Conservation (phyloP, 495 filamentous ascomycete genomes). For the Penicillium alfredii region DNA sequence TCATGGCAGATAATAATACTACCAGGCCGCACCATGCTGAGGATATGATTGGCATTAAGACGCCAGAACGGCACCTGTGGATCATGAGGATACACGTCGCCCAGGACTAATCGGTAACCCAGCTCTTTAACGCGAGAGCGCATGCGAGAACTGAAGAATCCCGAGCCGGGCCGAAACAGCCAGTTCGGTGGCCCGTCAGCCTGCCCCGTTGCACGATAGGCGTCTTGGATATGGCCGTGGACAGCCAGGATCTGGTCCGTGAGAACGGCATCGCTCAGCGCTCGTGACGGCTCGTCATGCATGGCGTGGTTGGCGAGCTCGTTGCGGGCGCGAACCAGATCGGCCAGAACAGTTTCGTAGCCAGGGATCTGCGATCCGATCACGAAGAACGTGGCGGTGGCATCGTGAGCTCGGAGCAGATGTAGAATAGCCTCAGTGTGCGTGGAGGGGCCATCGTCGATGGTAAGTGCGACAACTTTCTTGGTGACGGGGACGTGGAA, state of each 20-base stretch:
- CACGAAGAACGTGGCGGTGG: constrained; percentile 70
- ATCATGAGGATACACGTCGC: constrained; percentile 83
- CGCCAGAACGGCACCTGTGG: constrained; percentile 61
- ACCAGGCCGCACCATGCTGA: constrained; percentile 70
- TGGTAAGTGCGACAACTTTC: constrained; percentile 69
- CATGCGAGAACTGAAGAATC: constrained; percentile 69
- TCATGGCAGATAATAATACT: constrained; percentile 81
- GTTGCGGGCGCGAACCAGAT: constrained; percentile 57
- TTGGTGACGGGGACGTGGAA: constrained; percentile 54
- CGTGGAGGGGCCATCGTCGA: constrained; percentile 75
- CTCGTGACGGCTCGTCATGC: constrained; percentile 67
- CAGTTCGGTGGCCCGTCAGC: constrained; percentile 35
- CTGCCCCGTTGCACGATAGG: constrained; percentile 42
- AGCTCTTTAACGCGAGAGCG: constrained; percentile 46
- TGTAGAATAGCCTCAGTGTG: constrained; percentile 67
- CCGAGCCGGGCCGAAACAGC: constrained; percentile 76
- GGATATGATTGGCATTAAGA: constrained; percentile 71
- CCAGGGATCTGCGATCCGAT: constrained; percentile 69
- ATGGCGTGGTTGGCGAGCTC: constrained; percentile 84
- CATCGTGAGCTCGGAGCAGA: constrained; percentile 50
- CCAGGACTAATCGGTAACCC: constrained; percentile 64
- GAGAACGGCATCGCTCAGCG: constrained; percentile 30
- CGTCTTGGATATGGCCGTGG: constrained; percentile 44
- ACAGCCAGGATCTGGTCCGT: constrained; percentile 35
- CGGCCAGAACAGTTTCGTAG: constrained; percentile 50